Base-by-base conservation (phyloP, 169 alveolate species). In the Cystoisospora suis region DNA sequence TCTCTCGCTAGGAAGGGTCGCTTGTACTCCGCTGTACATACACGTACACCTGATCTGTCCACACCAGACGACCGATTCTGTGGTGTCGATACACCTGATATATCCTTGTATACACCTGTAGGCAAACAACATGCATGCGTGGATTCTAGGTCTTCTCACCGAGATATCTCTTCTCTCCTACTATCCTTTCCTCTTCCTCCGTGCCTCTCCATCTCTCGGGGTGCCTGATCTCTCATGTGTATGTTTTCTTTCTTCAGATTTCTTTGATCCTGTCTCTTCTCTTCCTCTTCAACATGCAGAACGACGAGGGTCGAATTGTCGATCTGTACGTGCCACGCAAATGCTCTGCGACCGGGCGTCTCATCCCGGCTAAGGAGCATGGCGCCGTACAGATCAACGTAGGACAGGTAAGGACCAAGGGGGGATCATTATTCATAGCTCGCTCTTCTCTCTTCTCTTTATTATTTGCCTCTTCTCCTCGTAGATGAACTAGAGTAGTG, bases 371-470 rank as follows among this genome's bases (percentile, higher is more conserved):
- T 70, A 96, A 96, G 94, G 98, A 97, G 95, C 97, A 96, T 86
- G 98, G 98, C 77, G 95, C 98, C 12, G 98, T 97, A 85, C 98
- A 97, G 93, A 90, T 97, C 81, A 97, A 96, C 89, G 94, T 97
- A 34, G 97, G 97, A n/a, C 91, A 94, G 90, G 98, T 95, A 32
- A 0, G 58, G 65, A 40, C 38, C 15, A 32, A 29, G 34, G 81
- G 23, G 65, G n/a, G n/a, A n/a, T n/a, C n/a, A n/a, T n/a, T n/a
- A n/a, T n/a, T n/a, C n/a, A n/a, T n/a, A n/a, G n/a, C n/a, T n/a
- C 27, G 29, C 29, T 3, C 65, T 75, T 32, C n/a, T 46, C 44
- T 17, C n/a, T 47, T 32, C 72, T 47, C 72, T 0, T 27, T 29
- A 38, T 17, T 44, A 2, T 44, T 80, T 7, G 34, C 34, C 1